Percentiles rank a stretch among this genome's conserved stretches.
Evolutionary conservation across 75 land plant genomes (phyloP).

Genomic region (Cunninghamia lanceolata): DNA sequence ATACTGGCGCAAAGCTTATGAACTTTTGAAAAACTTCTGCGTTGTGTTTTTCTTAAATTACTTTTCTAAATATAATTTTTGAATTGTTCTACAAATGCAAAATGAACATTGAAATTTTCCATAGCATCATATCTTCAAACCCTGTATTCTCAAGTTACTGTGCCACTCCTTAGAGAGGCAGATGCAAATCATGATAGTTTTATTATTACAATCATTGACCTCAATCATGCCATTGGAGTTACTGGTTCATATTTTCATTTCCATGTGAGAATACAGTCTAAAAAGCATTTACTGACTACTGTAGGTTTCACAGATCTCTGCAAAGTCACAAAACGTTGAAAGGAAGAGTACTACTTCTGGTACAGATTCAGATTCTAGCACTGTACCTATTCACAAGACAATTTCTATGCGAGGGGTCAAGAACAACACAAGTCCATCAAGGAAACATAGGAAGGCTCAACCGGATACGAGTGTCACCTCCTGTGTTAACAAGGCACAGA

Average conservation of each 20-base stretch:
- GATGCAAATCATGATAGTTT: too few species aligned
- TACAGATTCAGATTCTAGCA: background rate
- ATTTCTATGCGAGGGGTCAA: too few species aligned
- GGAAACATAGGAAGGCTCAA: background rate
- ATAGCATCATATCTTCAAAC: background rate
- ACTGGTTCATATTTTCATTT: too few species aligned
- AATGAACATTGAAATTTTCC: too few species aligned
- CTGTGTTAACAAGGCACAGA: too few species aligned
- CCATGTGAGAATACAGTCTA: too few species aligned
- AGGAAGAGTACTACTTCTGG: conserved; percentile 3
- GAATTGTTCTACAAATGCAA: too few species aligned
- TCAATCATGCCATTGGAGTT: too few species aligned
- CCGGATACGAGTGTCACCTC: background rate
- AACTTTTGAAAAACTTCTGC: background rate
- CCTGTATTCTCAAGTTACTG: background rate
- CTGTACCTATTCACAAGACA: too few species aligned
- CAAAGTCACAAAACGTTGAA: background rate
- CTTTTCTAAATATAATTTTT: background rate
- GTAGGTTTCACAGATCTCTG: background rate
- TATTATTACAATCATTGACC: too few species aligned
- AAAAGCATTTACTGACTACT: background rate
- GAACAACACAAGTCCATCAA: background rate
- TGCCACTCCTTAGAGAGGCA: too few species aligned
- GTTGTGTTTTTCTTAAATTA: background rate
- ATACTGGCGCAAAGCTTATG: background rate